Evolutionary conservation across 495 filamentous ascomycete genomes (phyloP).

Genomic region (Aspergillus steynii): DNA sequence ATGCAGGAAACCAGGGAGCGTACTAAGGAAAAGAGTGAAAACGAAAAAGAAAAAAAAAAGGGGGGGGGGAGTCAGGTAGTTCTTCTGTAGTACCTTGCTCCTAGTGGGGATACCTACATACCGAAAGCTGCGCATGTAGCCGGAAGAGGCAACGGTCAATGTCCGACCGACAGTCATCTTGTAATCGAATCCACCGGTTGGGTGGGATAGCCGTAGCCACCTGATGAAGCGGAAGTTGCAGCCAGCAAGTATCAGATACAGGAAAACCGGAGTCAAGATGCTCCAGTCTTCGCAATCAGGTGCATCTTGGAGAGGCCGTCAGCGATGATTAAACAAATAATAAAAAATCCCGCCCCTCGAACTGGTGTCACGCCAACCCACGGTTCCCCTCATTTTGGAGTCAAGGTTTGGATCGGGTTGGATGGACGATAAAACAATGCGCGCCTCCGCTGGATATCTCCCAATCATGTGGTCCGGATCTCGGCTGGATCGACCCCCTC

Average conservation of each 20-base stretch:
- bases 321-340: not conserved
- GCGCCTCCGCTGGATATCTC: conserved; percentile 8
- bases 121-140: conserved; percentile 24
- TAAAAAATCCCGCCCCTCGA: not conserved
- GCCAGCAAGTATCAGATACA: not conserved
- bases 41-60: not conserved
- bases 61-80: not conserved
- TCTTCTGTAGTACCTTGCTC: not conserved
- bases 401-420: conserved; percentile 3
- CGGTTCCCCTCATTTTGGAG: conserved; percentile 1
- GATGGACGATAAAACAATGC: conserved; percentile 2
- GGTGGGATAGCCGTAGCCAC: not conserved
- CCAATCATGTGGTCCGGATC: conserved; percentile 22
- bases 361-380: conserved; percentile 1
- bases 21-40: not conserved
- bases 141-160: conserved; percentile 28
- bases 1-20: not conserved
- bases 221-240: not conserved
- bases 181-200: not conserved
- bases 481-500: conserved; percentile 15
- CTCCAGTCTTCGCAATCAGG: not conserved
- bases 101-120: conserved; percentile 1
- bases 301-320: not conserved
- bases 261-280: not conserved
- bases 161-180: conserved; percentile 9